Base-by-base conservation (phyloP, 2,329 filamentous ascomycete genomes). In the Aspergillus chevalieri region DNA sequence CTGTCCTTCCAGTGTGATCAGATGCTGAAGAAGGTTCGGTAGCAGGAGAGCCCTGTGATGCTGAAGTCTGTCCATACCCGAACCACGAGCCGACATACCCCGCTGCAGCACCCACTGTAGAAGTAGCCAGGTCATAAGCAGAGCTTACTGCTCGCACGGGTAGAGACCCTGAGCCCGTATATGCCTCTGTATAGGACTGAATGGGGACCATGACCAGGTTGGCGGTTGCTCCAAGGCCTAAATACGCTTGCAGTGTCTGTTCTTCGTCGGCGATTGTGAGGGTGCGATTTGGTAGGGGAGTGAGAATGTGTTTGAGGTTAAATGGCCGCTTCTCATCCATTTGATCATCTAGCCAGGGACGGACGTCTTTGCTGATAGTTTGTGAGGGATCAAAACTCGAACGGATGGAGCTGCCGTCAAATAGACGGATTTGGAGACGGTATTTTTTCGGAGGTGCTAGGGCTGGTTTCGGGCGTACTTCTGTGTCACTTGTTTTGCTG, bases 181-280 rank as follows among this genome's bases (percentile, higher is more conserved):
- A 86, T 1, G 83, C 82, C 21, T 81, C 76, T 1, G 77, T 78
- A 57, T 78, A 84, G 1, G 76, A 76, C 33, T 78, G 75, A 2
- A 89, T 79, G 0, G 89, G 89, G 1, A 92, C 79, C 43, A 96
- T 80, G 8, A 96, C 83, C 3, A 96, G 75, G 0, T 89, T 97
- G 1, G 89, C 87, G 4, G 83, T 90, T 0, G 91, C 90, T 0
- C 82, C 78, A 0, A 95, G 75, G 1, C 84, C 87, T 6, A 95
- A 77, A 4, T 87, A 83, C 12, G 76, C 72, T 0, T 96, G 76
- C 4, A 41, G 38, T 0, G 78, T 76, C 55, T 84, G 75, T 33
- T 76, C 77, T 67, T 96, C 92, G 54, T 96, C 90, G 0, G 80
- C 77, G 4, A 84, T 80, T 30, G 86, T 84, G 50, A 97, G 83